Evolutionary conservation across 371 early-diverging fungal genomes (phyloP), one percentile per base, ranked within the genome.

Genomic region (Dichotomocladium elegans): DNA sequence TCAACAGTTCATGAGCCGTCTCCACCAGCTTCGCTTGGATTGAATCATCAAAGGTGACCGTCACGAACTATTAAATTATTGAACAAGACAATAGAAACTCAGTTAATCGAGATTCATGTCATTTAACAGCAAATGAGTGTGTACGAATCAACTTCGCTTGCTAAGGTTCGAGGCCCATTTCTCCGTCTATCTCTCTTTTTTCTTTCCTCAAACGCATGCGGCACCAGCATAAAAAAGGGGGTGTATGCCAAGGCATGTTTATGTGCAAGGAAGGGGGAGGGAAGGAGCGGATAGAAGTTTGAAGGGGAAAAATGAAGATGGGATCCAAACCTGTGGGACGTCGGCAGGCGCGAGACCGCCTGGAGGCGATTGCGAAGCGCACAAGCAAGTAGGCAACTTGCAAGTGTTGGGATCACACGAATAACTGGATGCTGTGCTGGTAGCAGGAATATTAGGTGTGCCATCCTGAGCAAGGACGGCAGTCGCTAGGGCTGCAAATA

Each of bases 1-100:
- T 58, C 28, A 77, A 55, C 44, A 77, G 24, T 22, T 70, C 66
- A 35, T 59, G 30, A 53, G 79, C 63, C 11, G 70, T 61, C 27
- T 68, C 58, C 25, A 74, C 55, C 10, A 78, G 44, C 35, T 68
- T 59, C 25, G 70, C 57, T 47, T 89, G 86, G 49, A 89, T 54
- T 2, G 86, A 79, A 62, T 89, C 90, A 51, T 87, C 87, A 64
- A 81, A 86, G 3, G 87, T 88, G 41, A 89, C 64, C 17, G 83
- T 74, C 26, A 87, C 71, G 60, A 89, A 89, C 72, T 62, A 34
- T 25, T 30, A 19, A 22, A 27, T 3, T 15, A 26, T n/a, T 44
- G 24, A 24, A 12, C 17, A 33, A 35, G 2, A 35, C n/a, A n/a
- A n/a, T n/a, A n/a, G n/a, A n/a, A n/a, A n/a, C n/a, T n/a, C n/a